A percentile compares a stretch with the other conserved stretches of the same genome.
Evolutionary conservation across 2,329 filamentous ascomycete genomes (phyloP).

Genomic region (Cladophialophora immunda): DNA sequence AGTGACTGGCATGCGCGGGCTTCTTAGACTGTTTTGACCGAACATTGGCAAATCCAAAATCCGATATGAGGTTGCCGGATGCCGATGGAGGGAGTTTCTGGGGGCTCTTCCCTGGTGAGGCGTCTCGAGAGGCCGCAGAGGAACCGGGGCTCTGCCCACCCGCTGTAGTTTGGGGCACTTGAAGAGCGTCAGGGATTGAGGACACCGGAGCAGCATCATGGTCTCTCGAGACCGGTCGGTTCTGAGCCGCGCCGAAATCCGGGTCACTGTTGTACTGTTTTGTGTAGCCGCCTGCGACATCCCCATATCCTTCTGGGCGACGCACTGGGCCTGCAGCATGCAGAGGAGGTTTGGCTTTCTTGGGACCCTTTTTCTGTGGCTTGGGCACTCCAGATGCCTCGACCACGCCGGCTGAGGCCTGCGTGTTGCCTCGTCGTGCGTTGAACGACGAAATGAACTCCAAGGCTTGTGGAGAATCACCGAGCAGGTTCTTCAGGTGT

Average conservation of each 20-base stretch:
- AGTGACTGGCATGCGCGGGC: slow-evolving; percentile 57
- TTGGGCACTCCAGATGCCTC: slow-evolving; percentile 39
- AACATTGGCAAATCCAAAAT: slow-evolving; percentile 66
- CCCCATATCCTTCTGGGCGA: slow-evolving; percentile 69
- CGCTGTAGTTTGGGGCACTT: slow-evolving; percentile 52
- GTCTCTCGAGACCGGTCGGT: slow-evolving; percentile 43
- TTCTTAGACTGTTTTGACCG: slow-evolving; percentile 66
- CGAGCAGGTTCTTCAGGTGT: slow-evolving; percentile 87
- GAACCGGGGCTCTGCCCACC: slow-evolving; percentile 47
- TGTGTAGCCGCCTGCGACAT: slow-evolving; percentile 74
- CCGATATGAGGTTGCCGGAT: slow-evolving; percentile 82
- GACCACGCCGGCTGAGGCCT: background rate
- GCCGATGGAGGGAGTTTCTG: slow-evolving; percentile 70
- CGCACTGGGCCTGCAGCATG: slow-evolving; percentile 70
- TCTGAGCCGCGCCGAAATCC: slow-evolving; percentile 1
- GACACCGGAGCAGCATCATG: slow-evolving; percentile 58
- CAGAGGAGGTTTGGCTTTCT: slow-evolving; percentile 68
- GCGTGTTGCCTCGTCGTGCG: slow-evolving; percentile 60
- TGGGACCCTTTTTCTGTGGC: slow-evolving; percentile 55
- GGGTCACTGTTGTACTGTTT: slow-evolving; percentile 66
- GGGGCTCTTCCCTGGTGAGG: slow-evolving; percentile 47
- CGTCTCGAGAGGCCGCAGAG: slow-evolving; percentile 56
- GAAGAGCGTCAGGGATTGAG: slow-evolving; percentile 59
- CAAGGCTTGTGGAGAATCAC: slow-evolving; percentile 78
- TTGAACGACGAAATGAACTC: slow-evolving; percentile 81